Evolutionary conservation across 495 filamentous ascomycete species (phyloP), one percentile per base, ranked within the genome.

Genomic region (Hypoxylon lenormandii): DNA sequence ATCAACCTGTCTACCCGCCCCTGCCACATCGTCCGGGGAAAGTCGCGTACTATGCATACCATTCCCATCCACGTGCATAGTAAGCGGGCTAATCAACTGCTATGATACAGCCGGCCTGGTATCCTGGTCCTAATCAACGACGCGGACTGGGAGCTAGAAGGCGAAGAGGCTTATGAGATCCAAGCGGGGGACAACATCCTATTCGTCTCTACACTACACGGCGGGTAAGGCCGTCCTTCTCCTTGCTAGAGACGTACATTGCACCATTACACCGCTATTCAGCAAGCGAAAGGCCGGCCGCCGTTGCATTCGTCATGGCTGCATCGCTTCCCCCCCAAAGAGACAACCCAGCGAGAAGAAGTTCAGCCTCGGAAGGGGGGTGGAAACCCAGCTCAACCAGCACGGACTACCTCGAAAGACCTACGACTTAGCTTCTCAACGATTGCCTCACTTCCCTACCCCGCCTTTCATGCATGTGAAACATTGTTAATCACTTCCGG

Each of bases 61-160:
- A 23, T 36, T 37, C 43, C 46, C 62, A 52, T 62, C 49, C 60
- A 36, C 46, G 43, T 60, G 22, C 40, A 61, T 48, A 40, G 53
- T 64, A 60, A 72, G 72, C 74, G 56, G 22, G 64, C 63, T 72
- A 75, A 71, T 68, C 30, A 33, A 33, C 30, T 1, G 69, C 10
- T 54, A 12, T 59, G 54, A 23, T 54, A 18, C 69, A 98, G 95
- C 30, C 92, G 96, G 49, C 94, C 95, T 5, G 95, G 95, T n/a
- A 96, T 98, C 72, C 86, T 99, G 48, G 96, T 97, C 13, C 82
- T 99, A 60, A 94, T 99, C 77, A 99, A 99, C 76, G 94, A 99
- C 70, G 90, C 91, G 42, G 95, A 99, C 75, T 99, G 95, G 95
- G 94, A 97, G 79, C 86, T 99, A 12, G 96, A 98, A 79, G 95